A percentile compares a stretch with the other conserved stretches of the same genome.
Conservation (phyloP, 345 rosid species). For the Trapa incisa region DNA sequence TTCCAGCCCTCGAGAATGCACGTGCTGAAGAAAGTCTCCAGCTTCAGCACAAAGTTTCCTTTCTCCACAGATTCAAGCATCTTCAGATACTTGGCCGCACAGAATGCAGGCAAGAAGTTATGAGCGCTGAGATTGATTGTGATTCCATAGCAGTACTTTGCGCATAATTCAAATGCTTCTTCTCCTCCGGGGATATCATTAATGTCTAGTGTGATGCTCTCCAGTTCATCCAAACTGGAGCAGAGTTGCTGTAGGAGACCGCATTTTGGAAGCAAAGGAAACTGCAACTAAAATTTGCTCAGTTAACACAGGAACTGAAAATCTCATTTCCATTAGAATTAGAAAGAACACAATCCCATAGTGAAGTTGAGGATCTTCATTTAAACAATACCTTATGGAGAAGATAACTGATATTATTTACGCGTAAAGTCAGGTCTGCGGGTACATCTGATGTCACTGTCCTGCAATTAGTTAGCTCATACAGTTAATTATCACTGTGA, state of each 20-base stretch:
- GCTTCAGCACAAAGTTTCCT: conserved; percentile 68
- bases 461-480: conserved; percentile 33
- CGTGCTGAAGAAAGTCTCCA: conserved; percentile 75
- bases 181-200: conserved; percentile 91
- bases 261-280: conserved; percentile 72
- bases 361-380: background rate
- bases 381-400: conserved; percentile 65
- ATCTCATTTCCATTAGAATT: background rate
- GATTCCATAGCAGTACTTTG: conserved; percentile 90
- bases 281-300: conserved; percentile 39
- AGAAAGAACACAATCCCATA: background rate
- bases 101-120: conserved; percentile 76
- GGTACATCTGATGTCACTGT: conserved; percentile 54
- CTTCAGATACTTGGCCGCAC: conserved; percentile 82
- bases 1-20: conserved; percentile 96
- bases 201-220: conserved; percentile 47
- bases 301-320: background rate
- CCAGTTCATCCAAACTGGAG: conserved; percentile 31
- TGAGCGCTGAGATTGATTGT: conserved; percentile 75
- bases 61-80: conserved; percentile 79
- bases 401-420: conserved; percentile 52
- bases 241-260: conserved; percentile 65
- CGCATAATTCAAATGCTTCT: conserved; percentile 88
- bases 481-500: background rate
- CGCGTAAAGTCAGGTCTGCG: conserved; percentile 46